Percentiles rank a stretch among this genome's conserved stretches.
These are phyloP conservation scores for Acer yangbiense DNA, from an alignment of 345 rosid genomes.

Conservation along the genomic window DNA sequence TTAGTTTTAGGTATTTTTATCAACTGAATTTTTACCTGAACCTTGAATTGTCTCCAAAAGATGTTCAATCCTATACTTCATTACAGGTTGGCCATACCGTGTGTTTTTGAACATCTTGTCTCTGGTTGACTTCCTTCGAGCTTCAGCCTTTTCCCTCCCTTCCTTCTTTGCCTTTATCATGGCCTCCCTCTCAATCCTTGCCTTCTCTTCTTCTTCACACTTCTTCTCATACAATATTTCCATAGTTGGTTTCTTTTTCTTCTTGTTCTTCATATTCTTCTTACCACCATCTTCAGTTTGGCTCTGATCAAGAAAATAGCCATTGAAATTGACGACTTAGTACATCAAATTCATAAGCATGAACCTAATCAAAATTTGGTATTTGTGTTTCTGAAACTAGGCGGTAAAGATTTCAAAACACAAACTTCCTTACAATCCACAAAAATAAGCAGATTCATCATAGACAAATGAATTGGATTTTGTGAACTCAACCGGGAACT, in stretches of 20 bases:
- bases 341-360: not conserved
- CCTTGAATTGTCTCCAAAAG: slow-evolving; percentile 72
- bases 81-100: slow-evolving; percentile 77
- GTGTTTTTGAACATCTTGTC: slow-evolving; percentile 80
- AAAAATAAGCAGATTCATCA: not conserved
- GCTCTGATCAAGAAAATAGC: slow-evolving; percentile 31
- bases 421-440: not conserved
- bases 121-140: slow-evolving; percentile 63
- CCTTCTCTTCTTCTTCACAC: slow-evolving; percentile 64
- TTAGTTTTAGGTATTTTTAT: slow-evolving; percentile 2
- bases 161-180: slow-evolving; percentile 62
- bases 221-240: slow-evolving; percentile 66
- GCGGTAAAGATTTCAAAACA: not conserved
- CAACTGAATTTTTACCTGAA: slow-evolving; percentile 30
- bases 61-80: slow-evolving; percentile 88
- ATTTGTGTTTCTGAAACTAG: not conserved
- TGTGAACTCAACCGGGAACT: not conserved
- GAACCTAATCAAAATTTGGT: not conserved
- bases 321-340: not conserved
- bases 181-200: slow-evolving; percentile 65
- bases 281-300: slow-evolving; percentile 33
- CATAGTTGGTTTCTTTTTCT: slow-evolving; percentile 39
- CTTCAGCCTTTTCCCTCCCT: slow-evolving; percentile 64
- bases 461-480: not conserved
- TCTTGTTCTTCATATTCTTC: slow-evolving; percentile 32